These are phyloP conservation scores for Chloranthus sessilifolius DNA, from an alignment of 164 flowering plant genomes.

Conservation along the genomic window DNA sequence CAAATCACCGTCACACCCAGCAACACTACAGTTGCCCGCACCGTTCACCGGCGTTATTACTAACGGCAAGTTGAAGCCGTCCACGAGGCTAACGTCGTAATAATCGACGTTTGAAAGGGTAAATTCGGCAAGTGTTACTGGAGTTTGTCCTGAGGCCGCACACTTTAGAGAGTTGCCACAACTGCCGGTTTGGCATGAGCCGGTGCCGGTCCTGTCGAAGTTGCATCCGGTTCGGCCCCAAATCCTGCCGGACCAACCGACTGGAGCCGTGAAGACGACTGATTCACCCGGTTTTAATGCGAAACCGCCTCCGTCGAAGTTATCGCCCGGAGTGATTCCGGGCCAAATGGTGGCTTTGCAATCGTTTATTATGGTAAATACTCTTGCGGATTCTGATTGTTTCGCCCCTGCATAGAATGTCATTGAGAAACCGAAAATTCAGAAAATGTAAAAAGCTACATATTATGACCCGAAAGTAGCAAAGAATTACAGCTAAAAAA, in stretches of 20 bases:
- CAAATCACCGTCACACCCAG: constrained; percentile 71
- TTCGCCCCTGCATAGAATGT: constrained; percentile 44
- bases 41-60: constrained; percentile 56
- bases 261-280: constrained; percentile 52
- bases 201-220: constrained; percentile 60
- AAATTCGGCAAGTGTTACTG: constrained; percentile 86
- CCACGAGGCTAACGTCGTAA: constrained; percentile 95
- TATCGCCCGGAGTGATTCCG: constrained; percentile 56
- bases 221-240: constrained; percentile 96
- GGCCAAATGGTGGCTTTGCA: constrained; percentile 93
- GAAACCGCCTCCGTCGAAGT: constrained; percentile 70
- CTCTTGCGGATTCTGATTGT: constrained; percentile 35
- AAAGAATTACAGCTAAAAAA: no score
- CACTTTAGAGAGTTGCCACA: constrained; percentile 73
- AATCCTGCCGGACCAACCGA: constrained; percentile 81
- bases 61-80: constrained; percentile 80
- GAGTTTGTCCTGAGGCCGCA: constrained; percentile 57
- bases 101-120: constrained; percentile 57
- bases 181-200: constrained; percentile 66
- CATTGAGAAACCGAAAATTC: no score
- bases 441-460: no score
- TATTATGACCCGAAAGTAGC: no score
- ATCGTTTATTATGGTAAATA: constrained; percentile 69
- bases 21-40: constrained; percentile 62
- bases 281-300: constrained; percentile 54